These are phyloP conservation scores for Achaetomiella virescens DNA, from an alignment of 495 filamentous ascomycete genomes.

Conservation along the genomic window DNA sequence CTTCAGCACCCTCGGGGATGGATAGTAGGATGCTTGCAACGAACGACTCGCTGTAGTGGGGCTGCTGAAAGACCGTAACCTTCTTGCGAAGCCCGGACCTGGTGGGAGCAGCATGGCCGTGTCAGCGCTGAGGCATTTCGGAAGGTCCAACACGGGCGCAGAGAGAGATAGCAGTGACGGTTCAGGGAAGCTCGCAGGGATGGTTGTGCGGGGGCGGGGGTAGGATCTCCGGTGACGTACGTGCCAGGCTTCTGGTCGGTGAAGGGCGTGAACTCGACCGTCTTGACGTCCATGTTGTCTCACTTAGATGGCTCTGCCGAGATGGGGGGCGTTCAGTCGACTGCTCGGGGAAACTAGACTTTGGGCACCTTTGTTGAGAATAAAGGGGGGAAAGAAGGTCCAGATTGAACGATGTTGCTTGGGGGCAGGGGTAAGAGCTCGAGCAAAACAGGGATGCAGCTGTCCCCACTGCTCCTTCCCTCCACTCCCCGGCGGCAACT, in stretches of 20 bases:
- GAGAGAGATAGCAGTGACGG: too few relatives aligned
- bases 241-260: constrained; percentile 98
- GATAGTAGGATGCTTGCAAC: constrained; percentile 87
- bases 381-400: background rate
- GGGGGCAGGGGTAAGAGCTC: background rate
- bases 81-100: constrained; percentile 98
- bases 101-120: background rate
- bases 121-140: constrained; percentile 3
- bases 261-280: constrained; percentile 70
- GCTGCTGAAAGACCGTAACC: constrained; percentile 93
- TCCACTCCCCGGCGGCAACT: too few relatives aligned
- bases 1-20: constrained; percentile 86
- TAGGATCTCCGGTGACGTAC: constrained; percentile 53
- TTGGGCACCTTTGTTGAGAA: background rate
- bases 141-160: background rate
- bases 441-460: background rate
- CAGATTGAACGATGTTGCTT: background rate
- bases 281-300: constrained; percentile 61
- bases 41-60: constrained; percentile 93
- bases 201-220: constrained; percentile 27
- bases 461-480: background rate
- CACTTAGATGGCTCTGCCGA: background rate
- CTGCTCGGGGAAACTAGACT: background rate
- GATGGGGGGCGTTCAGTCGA: background rate
- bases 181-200: constrained; percentile 22